These are phyloP conservation scores for Saturnispora silvae DNA, from an alignment of 805 yeast species.

Conservation along the genomic window DNA sequence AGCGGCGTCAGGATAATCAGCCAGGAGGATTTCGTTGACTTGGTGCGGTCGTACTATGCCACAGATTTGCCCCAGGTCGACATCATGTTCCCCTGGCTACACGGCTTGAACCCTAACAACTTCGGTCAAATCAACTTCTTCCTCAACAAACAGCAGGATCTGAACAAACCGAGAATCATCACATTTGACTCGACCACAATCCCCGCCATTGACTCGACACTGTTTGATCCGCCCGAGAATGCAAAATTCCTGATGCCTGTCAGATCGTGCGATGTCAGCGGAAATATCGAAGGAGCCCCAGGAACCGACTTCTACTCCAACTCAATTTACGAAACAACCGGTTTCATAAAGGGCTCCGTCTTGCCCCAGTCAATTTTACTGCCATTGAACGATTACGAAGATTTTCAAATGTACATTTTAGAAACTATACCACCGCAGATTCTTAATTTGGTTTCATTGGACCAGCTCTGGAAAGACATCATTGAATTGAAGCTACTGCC, in stretches of 20 bases:
- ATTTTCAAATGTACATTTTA: conserved; percentile 20
- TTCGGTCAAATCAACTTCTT: conserved; percentile 42
- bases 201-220: neutral
- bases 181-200: conserved; percentile 6
- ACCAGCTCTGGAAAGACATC: conserved; percentile 32
- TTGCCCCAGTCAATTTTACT: conserved; percentile 43
- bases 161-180: conserved; percentile 10
- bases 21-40: conserved; percentile 19
- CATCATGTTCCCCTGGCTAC: conserved; percentile 82
- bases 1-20: conserved; percentile 20
- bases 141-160: conserved; percentile 14
- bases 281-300: conserved; percentile 22
- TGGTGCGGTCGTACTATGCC: conserved; percentile 19
- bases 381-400: conserved; percentile 27
- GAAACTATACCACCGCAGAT: conserved; percentile 20
- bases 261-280: conserved; percentile 22
- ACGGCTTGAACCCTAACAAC: conserved; percentile 56
- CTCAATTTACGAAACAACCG: conserved; percentile 30
- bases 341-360: conserved; percentile 44
- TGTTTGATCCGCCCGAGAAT: conserved; percentile 15
- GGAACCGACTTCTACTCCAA: no score
- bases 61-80: conserved; percentile 49
- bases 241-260: conserved; percentile 22
- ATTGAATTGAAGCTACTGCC: conserved; percentile 36
- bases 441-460: conserved; percentile 18